Base-by-base conservation (phyloP, 2,329 filamentous ascomycete species). In the Paraphoma sp. region DNA sequence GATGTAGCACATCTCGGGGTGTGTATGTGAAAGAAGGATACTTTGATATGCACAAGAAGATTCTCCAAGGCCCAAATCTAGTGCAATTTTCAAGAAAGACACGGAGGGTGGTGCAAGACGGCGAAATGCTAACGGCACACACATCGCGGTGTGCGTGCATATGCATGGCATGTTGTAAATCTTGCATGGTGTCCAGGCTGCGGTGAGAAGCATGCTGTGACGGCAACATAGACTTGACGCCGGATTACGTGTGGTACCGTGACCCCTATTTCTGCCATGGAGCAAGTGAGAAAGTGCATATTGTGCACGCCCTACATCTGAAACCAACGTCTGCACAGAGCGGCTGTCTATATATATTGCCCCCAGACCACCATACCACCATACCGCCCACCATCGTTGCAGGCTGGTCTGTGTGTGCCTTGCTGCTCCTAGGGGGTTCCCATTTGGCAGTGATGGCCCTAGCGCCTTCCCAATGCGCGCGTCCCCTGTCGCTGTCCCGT, bases 401-500 rank as follows among this genome's bases (percentile, higher is more conserved):
- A 42, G 16, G n/a, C n/a, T 42, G 40, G 45, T 28, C 44, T 33
- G 44, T 46, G 28, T 44, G 41, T 36, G 18, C 10, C 33, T 36
- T 36, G 10, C 17, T 30, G 18, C 50, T 38, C 33, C 17, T 40
- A 51, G 44, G 40, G 48, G 48, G 49, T 45, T 38, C 42, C 30
- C 30, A 18, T 51, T 45, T 11, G 41, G 48, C 12, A 44, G 48
- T 12, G 31, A 10, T 40, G 12, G 46, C 17, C 9, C 29, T 28
- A 51, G 54, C 59, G 56, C 57, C 57, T 65, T 63, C 67, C 65
- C 43, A 62, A 65, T 59, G 33, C 47, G 51, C 49, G 41, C 8
- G 40, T 12, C 42, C 42, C 57, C 54, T 53, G 59, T 53, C 57
- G 54, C 48, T 36, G 33, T 36, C 14, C 33, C 33, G 33, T 7